These are phyloP conservation scores for Camillea tinctor DNA, from an alignment of 2,329 filamentous ascomycete species.

Conservation along the genomic window DNA sequence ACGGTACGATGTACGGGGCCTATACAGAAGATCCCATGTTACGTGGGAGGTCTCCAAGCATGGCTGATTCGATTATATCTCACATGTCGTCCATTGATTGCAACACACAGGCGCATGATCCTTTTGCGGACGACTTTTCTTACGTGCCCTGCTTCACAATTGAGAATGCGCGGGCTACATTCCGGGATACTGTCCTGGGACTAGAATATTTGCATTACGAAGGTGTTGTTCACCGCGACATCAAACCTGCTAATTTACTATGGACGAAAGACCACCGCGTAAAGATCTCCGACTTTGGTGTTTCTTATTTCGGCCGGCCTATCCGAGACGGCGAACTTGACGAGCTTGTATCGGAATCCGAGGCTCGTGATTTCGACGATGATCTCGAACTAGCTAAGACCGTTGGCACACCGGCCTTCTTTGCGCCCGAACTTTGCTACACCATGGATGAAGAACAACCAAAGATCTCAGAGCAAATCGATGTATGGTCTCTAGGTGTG, in stretches of 20 bases:
- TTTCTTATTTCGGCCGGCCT: constrained; percentile 92
- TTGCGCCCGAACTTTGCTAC: constrained; percentile 93
- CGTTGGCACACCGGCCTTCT: constrained; percentile 95
- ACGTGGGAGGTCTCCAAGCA: constrained; percentile 72
- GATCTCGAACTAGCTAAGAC: constrained; percentile 97
- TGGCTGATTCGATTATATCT: constrained; percentile 74
- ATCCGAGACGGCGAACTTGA: constrained; percentile 79
- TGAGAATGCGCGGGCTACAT: constrained; percentile 76
- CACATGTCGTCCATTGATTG: constrained; percentile 66
- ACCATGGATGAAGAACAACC: constrained; percentile 68
- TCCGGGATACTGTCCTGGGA: constrained; percentile 89
- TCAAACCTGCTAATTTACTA: constrained; percentile 86
- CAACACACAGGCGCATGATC: constrained; percentile 57
- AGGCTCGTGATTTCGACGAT: constrained; percentile 84
- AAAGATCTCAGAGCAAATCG: constrained; percentile 88
- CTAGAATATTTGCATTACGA: constrained; percentile 91
- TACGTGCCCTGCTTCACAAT: constrained; percentile 94
- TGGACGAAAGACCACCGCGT: constrained; percentile 82
- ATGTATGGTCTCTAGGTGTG: constrained; percentile 95
- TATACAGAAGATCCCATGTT: constrained; percentile 59
- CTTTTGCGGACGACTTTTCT: constrained; percentile 81
- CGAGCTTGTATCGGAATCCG: constrained; percentile 73
- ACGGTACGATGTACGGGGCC: constrained; percentile 75
- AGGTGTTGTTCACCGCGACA: constrained; percentile 80
- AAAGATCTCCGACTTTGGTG: constrained; percentile 98